Base-by-base conservation (phyloP, 192 early-diverging fungal genomes). In the Coemansia sp. region DNA sequence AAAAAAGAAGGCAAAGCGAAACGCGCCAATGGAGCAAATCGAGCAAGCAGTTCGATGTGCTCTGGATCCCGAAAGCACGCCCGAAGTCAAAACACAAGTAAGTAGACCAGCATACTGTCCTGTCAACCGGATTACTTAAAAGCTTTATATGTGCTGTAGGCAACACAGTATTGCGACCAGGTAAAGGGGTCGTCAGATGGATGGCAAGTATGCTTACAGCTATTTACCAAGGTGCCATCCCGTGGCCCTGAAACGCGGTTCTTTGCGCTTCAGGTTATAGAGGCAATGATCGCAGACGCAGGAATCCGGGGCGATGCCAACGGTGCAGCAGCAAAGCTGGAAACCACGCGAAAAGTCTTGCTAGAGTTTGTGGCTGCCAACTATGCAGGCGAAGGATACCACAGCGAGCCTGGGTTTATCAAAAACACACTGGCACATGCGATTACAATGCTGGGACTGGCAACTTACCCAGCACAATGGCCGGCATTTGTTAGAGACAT, bases 401-500 rank as follows among this genome's bases (percentile, higher is more conserved):
- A 41, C n/a, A 56, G 38, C 23, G 75, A 81, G 53, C 61, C 59
- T 3, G 58, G 61, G 7, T 89, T 82, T 65, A 69, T 89, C 36
- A 79, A 84, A 54, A 97, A 95, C 68, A 97, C 94, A 61, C 82
- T 92, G 44, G 86, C 88, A 12, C 88, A 89, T 52, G 81, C 88
- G 16, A 69, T 97, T 13, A 87, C 91, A 14, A 57, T 92, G 36
- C 65, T 97, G 4, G 92, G 91, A 64, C 67, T 84, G n/a, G 80
- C 86, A 49, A 81, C 86, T 56, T 97, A 94, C 57, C 89, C 88
- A n/a, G 76, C 82, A 35, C 82, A 82, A 37, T 97, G 95, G 95
- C 86, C 86, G 9, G 79, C 86, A 5, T 94, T 97, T 69, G 89
- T 96, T 42, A 84, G 87, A 35, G 92, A 97, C 50, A 76, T 96